These are phyloP conservation scores for Exophiala oligosperma DNA, from an alignment of 2,329 filamentous ascomycete species.

Conservation along the genomic window DNA sequence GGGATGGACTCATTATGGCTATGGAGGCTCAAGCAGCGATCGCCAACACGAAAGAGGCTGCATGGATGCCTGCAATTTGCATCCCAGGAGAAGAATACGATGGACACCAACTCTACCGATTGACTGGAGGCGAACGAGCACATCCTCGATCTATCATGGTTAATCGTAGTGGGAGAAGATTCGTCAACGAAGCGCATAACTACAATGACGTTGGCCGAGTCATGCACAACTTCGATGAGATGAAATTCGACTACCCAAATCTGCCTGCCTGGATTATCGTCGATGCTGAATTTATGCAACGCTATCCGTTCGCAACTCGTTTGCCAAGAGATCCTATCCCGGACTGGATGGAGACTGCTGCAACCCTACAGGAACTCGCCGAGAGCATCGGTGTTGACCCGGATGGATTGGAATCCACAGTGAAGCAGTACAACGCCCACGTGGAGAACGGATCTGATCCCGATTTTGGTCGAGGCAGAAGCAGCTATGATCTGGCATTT, in stretches of 20 bases:
- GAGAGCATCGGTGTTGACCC: background rate
- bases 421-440: background rate
- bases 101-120: background rate
- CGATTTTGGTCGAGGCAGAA: background rate
- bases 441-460: background rate
- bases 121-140: background rate
- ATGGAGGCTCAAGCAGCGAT: background rate
- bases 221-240: background rate
- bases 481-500: background rate
- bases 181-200: constrained; percentile 37
- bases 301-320: background rate
- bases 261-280: background rate
- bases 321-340: background rate
- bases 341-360: too few species aligned
- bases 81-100: background rate
- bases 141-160: constrained; percentile 39
- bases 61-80: background rate
- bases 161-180: constrained; percentile 34
- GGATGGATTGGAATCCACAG: background rate
- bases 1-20: background rate
- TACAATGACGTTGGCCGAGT: constrained; percentile 29
- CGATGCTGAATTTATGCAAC: background rate
- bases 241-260: background rate
- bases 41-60: background rate
- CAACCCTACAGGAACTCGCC: background rate